These are phyloP conservation scores for Yarrowia phangngaensis DNA, from an alignment of 805 yeast genomes.

Conservation along the genomic window DNA sequence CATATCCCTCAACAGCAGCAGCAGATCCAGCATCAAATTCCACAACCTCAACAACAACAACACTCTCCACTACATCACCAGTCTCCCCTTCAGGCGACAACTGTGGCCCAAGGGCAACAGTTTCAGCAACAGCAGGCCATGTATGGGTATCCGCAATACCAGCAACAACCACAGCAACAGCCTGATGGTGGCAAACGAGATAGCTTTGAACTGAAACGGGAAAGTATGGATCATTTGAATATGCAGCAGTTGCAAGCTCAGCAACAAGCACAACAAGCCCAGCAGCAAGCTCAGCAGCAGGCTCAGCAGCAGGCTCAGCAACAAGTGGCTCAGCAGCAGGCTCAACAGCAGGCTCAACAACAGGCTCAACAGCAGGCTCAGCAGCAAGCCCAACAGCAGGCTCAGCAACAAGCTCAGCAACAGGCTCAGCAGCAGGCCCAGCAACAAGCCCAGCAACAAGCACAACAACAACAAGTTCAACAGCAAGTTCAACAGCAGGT, in stretches of 20 bases:
- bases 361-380: conserved; percentile 1
- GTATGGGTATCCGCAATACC: conserved; percentile 2
- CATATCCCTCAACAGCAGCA: conserved; percentile 3
- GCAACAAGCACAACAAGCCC: conserved; percentile 1
- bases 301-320: not conserved
- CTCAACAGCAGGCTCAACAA: conserved; percentile 2
- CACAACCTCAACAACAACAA: not conserved
- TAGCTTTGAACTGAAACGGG: conserved; percentile 5
- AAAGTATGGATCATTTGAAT: conserved; percentile 1
- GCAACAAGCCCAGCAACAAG: not conserved
- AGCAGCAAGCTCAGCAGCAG: conserved; percentile 1
- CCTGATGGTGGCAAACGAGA: too few relatives aligned
- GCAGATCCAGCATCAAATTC: conserved; percentile 12
- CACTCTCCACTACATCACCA: conserved; percentile 15
- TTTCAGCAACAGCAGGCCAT: not conserved
- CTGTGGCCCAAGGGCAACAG: conserved; percentile 8
- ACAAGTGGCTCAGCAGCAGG: not conserved
- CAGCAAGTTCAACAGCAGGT: conserved; percentile 3
- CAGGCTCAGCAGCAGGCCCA: conserved; percentile 1
- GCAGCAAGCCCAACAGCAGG: not conserved
- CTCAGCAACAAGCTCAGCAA: conserved; percentile 10
- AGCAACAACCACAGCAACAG: too few relatives aligned
- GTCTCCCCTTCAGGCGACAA: conserved; percentile 1
- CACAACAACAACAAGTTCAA: not conserved
- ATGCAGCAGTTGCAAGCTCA: not conserved